These are phyloP conservation scores for Dictyostelium capitatum DNA, from an alignment of 78 protist genomes.

Conservation along the genomic window DNA sequence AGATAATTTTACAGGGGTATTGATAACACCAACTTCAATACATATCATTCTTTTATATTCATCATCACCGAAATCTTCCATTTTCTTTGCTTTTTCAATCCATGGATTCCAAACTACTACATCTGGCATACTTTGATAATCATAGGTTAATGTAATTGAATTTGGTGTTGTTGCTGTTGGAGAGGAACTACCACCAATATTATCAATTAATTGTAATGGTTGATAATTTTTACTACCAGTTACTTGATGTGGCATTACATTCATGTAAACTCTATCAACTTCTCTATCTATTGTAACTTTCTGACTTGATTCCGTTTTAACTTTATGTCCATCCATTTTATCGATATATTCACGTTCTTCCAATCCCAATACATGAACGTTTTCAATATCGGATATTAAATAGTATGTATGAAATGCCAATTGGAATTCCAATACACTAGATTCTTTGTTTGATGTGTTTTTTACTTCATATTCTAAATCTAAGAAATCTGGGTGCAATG, in stretches of 20 bases:
- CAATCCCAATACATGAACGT: conserved; percentile 37
- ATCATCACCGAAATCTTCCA: conserved; percentile 59
- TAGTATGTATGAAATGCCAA: conserved; percentile 65
- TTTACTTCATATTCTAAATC: conserved; percentile 16
- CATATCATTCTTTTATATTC: conserved; percentile 66
- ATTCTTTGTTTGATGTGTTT: not conserved
- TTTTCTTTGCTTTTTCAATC: conserved; percentile 64
- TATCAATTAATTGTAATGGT: conserved; percentile 38
- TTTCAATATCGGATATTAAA: conserved; percentile 16
- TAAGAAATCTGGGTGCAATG: conserved; percentile 18
- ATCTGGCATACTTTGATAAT: conserved; percentile 18
- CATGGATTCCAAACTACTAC: conserved; percentile 79
- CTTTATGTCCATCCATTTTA: not conserved
- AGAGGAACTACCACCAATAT: not conserved
- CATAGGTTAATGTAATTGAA: not conserved
- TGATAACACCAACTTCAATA: conserved; percentile 46
- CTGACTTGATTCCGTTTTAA: not conserved
- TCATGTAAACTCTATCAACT: conserved; percentile 43
- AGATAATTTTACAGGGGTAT: conserved; percentile 6
- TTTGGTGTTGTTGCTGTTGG: no score
- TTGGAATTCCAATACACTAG: conserved; percentile 28
- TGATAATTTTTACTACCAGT: not conserved
- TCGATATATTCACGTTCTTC: conserved; percentile 24
- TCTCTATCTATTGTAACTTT: conserved; percentile 5
- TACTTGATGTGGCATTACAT: conserved; percentile 2